A percentile compares a stretch with the other conserved stretches of the same genome.
Evolutionary conservation across 331 rosid genomes (phyloP).

Genomic region (Arachis monticola): DNA sequence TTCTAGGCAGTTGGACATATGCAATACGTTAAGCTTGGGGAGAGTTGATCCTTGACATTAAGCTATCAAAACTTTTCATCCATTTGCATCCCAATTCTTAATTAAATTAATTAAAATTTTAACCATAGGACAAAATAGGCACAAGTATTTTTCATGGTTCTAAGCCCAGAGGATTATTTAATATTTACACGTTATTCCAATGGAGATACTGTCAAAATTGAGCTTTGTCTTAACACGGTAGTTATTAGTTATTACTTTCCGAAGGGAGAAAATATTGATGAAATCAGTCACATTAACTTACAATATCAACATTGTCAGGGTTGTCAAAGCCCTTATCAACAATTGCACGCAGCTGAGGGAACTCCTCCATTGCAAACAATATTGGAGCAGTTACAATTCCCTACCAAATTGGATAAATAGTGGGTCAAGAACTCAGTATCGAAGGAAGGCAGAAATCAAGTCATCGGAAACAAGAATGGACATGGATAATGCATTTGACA

Average conservation of each 20-base stretch:
- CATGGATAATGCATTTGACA: slow-evolving; percentile 1
- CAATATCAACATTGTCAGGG: slow-evolving; percentile 72
- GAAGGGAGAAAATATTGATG: slow-evolving; percentile 15
- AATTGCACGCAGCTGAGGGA: slow-evolving; percentile 72
- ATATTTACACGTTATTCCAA: neutral
- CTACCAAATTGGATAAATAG: slow-evolving; percentile 53
- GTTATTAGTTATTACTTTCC: slow-evolving; percentile 3
- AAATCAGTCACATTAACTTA: slow-evolving; percentile 54
- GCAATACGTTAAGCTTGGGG: neutral
- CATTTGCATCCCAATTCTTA: neutral
- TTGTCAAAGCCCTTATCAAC: slow-evolving; percentile 81
- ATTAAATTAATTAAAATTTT: neutral
- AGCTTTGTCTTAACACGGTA: neutral
- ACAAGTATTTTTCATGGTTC: neutral
- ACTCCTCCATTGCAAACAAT: slow-evolving; percentile 96
- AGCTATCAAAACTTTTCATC: neutral
- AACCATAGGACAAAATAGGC: neutral
- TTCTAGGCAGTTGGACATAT: neutral
- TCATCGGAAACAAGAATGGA: neutral
- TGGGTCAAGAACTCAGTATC: neutral
- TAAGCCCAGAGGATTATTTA: neutral
- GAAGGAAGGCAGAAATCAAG: neutral
- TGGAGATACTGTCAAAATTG: neutral
- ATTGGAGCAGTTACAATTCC: slow-evolving; percentile 94
- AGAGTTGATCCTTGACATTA: neutral